phyloP scores from a whole-genome alignment of 2,329 filamentous ascomycete species.

The Botrytis hyacinthi region DNA sequence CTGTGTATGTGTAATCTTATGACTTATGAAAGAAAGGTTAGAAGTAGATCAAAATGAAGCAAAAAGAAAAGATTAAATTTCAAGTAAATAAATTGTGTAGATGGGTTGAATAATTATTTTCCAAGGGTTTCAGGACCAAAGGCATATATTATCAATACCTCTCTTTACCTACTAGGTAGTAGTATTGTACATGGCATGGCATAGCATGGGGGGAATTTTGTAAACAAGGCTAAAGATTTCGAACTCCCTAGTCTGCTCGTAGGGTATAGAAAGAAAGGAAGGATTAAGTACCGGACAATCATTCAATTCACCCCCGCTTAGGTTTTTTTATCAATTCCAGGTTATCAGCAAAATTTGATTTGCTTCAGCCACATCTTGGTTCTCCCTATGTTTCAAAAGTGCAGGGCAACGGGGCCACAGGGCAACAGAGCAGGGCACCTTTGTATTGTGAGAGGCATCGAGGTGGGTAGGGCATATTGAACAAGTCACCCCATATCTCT shows the following conservation, averaged over 20 bases:
- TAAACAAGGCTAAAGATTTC: slow-evolving; percentile 3
- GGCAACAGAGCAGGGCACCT: background rate
- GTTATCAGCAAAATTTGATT: background rate
- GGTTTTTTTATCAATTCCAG: background rate
- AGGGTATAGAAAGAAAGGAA: background rate
- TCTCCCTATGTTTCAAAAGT: background rate
- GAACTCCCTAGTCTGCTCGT: background rate
- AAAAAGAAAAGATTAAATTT: background rate
- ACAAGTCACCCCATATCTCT: background rate
- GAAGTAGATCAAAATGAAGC: background rate
- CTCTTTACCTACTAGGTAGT: background rate
- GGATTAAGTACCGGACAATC: background rate
- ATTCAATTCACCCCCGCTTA: background rate
- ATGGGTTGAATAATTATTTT: background rate
- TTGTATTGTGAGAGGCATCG: background rate
- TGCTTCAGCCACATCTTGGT: slow-evolving; percentile 3
- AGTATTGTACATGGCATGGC: background rate
- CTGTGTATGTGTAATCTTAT: background rate
- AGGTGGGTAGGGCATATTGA: background rate
- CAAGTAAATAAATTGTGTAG: background rate
- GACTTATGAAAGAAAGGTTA: background rate
- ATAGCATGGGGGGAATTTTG: background rate
- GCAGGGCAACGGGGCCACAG: background rate
- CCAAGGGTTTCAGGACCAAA: background rate
- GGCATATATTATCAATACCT: background rate